Evolutionary conservation across 2,329 filamentous ascomycete species (phyloP).

Genomic region (Ophiostoma himal-ulmi): DNA sequence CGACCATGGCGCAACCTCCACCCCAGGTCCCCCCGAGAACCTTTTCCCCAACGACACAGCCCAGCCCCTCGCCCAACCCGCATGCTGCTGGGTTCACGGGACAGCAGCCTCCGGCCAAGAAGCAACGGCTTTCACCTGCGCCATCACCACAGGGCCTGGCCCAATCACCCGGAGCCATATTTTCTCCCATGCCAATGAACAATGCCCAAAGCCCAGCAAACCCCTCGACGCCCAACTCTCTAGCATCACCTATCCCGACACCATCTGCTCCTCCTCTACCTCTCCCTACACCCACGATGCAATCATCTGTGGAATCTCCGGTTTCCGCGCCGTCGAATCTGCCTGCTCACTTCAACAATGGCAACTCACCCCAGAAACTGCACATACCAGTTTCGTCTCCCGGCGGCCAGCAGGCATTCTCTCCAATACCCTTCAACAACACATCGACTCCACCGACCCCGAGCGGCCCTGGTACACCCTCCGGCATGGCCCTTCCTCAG

Average conservation of each 20-base stretch:
- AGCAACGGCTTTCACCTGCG: conserved; percentile 25
- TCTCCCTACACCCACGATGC: conserved; percentile 55
- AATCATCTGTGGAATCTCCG: conserved; percentile 17
- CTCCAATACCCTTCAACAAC: conserved; percentile 21
- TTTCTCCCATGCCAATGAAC: conserved; percentile 16
- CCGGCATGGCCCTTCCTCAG: conserved; percentile 21
- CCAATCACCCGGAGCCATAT: conserved; percentile 18
- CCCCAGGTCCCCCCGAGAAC: conserved; percentile 36
- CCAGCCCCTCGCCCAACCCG: conserved; percentile 25
- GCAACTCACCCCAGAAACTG: conserved; percentile 18
- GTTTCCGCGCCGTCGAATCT: conserved; percentile 14
- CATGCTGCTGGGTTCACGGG: conserved; percentile 24
- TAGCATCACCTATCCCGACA: conserved; percentile 24
- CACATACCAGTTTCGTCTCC: conserved; percentile 18
- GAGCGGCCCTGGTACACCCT: conserved; percentile 21
- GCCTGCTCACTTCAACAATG: conserved; percentile 4
- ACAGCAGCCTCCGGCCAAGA: conserved; percentile 31
- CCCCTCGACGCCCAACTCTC: conserved; percentile 26
- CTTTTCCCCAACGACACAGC: conserved; percentile 27
- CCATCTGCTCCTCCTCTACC: conserved; percentile 33
- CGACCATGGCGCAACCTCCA: conserved; percentile 55
- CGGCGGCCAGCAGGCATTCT: conserved; percentile 16
- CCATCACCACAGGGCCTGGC: conserved; percentile 22
- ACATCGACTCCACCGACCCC: conserved; percentile 23
- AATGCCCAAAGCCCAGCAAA: conserved; percentile 23